phyloP scores from a whole-genome alignment of 495 filamentous ascomycete species.

The Lasiosphaeris hirsuta region DNA sequence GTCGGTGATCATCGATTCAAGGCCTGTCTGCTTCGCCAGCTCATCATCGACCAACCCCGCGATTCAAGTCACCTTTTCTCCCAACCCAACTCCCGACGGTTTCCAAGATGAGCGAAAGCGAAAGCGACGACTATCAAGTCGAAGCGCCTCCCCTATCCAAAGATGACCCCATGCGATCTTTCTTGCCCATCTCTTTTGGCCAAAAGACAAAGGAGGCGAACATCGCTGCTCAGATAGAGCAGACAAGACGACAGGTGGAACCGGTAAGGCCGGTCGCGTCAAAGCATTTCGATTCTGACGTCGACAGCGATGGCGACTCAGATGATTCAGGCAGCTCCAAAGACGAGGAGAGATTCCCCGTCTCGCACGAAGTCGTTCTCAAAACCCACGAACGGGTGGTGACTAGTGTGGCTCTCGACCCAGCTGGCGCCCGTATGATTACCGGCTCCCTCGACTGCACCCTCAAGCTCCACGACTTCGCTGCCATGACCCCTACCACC shows the following conservation, averaged over 20 bases:
- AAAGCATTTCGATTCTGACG: constrained; percentile 37
- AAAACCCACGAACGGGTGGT: constrained; percentile 90
- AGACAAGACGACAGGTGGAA: constrained; percentile 59
- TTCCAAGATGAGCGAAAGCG: constrained; percentile 53
- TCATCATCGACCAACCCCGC: constrained; percentile 4
- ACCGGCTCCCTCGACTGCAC: constrained; percentile 89
- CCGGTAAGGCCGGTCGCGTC: constrained; percentile 20
- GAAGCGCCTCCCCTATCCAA: constrained; percentile 46
- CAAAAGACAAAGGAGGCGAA: constrained; percentile 72
- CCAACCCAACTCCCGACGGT: background rate
- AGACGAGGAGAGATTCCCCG: constrained; percentile 85
- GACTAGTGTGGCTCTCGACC: constrained; percentile 78
- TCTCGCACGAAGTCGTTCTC: constrained; percentile 87
- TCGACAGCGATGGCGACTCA: constrained; percentile 44
- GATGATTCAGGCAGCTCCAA: constrained; percentile 57
- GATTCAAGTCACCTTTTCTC: background rate
- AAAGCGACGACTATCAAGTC: constrained; percentile 61
- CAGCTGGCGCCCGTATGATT: constrained; percentile 77
- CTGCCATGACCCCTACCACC: constrained; percentile 91
- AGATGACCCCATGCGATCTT: constrained; percentile 78
- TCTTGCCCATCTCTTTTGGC: constrained; percentile 81
- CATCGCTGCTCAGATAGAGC: constrained; percentile 74
- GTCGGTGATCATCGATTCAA: background rate
- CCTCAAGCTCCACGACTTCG: constrained; percentile 90
- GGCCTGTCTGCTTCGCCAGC: background rate